Evolutionary conservation across 164 flowering plant species (phyloP).

Genomic region (Chimonanthus praecox): DNA sequence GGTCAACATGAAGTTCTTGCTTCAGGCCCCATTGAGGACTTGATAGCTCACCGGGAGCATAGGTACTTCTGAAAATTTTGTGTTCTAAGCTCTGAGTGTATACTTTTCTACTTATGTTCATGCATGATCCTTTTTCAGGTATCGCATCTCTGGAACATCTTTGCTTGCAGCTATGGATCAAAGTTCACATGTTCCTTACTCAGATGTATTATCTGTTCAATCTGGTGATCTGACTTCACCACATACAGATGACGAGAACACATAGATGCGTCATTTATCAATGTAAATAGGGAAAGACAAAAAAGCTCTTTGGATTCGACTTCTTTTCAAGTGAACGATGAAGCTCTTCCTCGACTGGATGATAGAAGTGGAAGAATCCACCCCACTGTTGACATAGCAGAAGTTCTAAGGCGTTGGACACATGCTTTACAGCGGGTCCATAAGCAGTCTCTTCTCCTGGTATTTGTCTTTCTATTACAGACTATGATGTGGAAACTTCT

Average conservation of each 20-base stretch:
- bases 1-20: conserved; percentile 99
- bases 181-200: conserved; percentile 66
- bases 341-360: conserved; percentile 48
- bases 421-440: conserved; percentile 97
- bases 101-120: background rate
- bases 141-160: conserved; percentile 97
- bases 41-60: conserved; percentile 98
- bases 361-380: conserved; percentile 82
- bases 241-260: conserved; percentile 49
- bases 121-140: conserved; percentile 38
- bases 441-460: conserved; percentile 76
- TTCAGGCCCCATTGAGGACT: conserved; percentile 98
- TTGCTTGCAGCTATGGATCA: conserved; percentile 99
- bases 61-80: conserved; percentile 38
- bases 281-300: conserved; percentile 33
- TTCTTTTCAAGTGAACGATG: conserved; percentile 41
- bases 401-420: conserved; percentile 96
- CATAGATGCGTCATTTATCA: conserved; percentile 37
- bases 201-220: conserved; percentile 41
- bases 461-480: conserved; percentile 9
- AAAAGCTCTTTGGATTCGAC: conserved; percentile 34
- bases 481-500: background rate
- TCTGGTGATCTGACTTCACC: conserved; percentile 32
- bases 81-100: background rate
- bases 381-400: conserved; percentile 92